Percentiles rank a stretch among this genome's conserved stretches.
These are phyloP conservation scores for Euphrasia arctica DNA, from an alignment of 305 asterid genomes.

Conservation along the genomic window DNA sequence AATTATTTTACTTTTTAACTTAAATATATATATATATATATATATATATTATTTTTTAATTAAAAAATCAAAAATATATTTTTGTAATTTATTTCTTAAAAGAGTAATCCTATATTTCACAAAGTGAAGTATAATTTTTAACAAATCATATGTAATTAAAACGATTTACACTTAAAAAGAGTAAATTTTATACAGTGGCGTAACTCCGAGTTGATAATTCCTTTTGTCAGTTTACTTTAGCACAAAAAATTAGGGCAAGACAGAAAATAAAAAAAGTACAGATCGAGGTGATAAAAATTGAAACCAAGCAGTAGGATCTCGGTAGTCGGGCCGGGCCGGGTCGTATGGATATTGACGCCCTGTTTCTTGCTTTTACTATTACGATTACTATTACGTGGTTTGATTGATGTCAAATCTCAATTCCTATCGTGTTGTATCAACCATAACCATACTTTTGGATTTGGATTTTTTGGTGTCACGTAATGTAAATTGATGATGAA, in stretches of 20 bases:
- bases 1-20: too few species aligned
- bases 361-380: neutral
- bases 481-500: too few species aligned
- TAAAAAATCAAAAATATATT: too few species aligned
- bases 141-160: too few species aligned
- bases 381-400: neutral
- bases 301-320: conserved; percentile 31
- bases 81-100: too few species aligned
- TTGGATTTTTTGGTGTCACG: too few species aligned
- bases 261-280: neutral
- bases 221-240: conserved; percentile 35
- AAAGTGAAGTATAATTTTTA: too few species aligned
- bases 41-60: too few species aligned
- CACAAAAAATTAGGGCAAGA: conserved; percentile 4
- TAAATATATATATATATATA: too few species aligned
- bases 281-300: conserved; percentile 16
- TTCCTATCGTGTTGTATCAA: neutral
- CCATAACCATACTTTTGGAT: too few species aligned
- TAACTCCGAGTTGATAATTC: conserved; percentile 30
- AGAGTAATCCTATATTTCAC: too few species aligned
- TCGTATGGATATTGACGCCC: conserved; percentile 27
- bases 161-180: too few species aligned
- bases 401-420: neutral
- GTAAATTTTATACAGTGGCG: neutral
- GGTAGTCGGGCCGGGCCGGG: conserved; percentile 38